phyloP scores from a whole-genome alignment of 139 green algal genomes.

The Volvox africanus region DNA sequence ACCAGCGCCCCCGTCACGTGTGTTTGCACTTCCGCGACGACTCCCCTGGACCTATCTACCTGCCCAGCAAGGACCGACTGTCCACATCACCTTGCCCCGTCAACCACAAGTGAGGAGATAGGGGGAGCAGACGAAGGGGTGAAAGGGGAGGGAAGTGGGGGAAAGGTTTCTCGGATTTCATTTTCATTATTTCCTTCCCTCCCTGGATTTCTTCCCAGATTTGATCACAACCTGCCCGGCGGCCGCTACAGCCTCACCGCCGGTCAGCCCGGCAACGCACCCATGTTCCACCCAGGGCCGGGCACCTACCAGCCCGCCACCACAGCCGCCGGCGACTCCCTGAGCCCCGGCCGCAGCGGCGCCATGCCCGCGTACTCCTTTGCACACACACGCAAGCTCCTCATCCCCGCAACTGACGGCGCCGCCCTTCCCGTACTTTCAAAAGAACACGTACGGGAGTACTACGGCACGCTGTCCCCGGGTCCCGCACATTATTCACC shows the following conservation, averaged over 20 bases:
- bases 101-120: neutral
- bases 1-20: constrained; percentile 48
- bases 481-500: constrained; percentile 46
- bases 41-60: constrained; percentile 55
- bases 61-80: constrained; percentile 33
- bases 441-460: constrained; percentile 46
- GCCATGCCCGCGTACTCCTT: constrained; percentile 19
- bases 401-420: neutral
- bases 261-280: constrained; percentile 41
- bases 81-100: neutral
- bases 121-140: too few species aligned
- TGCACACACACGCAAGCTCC: neutral
- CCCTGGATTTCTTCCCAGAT: too few species aligned
- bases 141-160: neutral
- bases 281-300: constrained; percentile 54
- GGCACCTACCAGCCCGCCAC: constrained; percentile 47
- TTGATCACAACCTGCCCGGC: constrained; percentile 44
- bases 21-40: constrained; percentile 38
- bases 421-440: constrained; percentile 38
- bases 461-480: constrained; percentile 16
- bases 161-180: too few species aligned
- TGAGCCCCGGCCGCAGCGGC: neutral
- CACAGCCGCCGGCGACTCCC: constrained; percentile 1
- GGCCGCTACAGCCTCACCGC: constrained; percentile 44
- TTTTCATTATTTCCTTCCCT: too few species aligned